phyloP scores from a whole-genome alignment of 768 basidiomycete species.

The Lentinula sp. region DNA sequence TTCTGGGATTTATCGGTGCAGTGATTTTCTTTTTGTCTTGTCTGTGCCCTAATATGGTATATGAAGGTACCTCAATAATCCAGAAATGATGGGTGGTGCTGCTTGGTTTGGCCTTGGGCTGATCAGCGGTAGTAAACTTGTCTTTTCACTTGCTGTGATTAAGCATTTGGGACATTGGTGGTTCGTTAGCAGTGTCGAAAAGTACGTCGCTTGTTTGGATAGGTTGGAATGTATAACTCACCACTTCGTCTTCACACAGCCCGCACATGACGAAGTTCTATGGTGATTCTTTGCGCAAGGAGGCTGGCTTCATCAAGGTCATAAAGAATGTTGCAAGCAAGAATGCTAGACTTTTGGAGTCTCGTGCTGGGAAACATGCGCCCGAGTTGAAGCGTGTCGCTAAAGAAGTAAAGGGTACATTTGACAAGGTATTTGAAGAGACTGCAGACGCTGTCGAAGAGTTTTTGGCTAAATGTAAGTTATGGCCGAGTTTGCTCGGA shows the following conservation, averaged over 20 bases:
- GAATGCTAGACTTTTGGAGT: slow-evolving; percentile 72
- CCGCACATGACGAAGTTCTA: slow-evolving; percentile 99
- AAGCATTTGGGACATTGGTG: slow-evolving; percentile 90
- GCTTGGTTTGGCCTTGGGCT: slow-evolving; percentile 92
- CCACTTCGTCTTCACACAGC: slow-evolving; percentile 31
- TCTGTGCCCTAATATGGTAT: neutral
- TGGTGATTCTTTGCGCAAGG: slow-evolving; percentile 88
- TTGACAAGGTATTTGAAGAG: slow-evolving; percentile 95
- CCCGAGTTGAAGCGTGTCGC: slow-evolving; percentile 73
- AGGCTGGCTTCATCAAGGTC: slow-evolving; percentile 98
- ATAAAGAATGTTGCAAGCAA: slow-evolving; percentile 87
- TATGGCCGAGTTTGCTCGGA: neutral
- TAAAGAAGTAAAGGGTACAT: slow-evolving; percentile 86
- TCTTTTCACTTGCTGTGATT: slow-evolving; percentile 76
- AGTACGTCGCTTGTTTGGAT: slow-evolving; percentile 42
- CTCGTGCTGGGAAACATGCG: slow-evolving; percentile 72
- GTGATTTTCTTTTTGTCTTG: neutral
- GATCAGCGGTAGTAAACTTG: slow-evolving; percentile 90
- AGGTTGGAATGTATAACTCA: neutral
- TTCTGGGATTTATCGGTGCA: slow-evolving; percentile 90
- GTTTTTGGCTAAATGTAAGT: slow-evolving; percentile 84
- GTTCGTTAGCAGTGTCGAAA: slow-evolving; percentile 90
- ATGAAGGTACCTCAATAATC: slow-evolving; percentile 83
- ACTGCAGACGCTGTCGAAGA: slow-evolving; percentile 92
- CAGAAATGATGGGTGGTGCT: slow-evolving; percentile 93